These are phyloP conservation scores for Cladosporium sp. DNA, from an alignment of 2,329 filamentous ascomycete genomes.

Conservation along the genomic window DNA sequence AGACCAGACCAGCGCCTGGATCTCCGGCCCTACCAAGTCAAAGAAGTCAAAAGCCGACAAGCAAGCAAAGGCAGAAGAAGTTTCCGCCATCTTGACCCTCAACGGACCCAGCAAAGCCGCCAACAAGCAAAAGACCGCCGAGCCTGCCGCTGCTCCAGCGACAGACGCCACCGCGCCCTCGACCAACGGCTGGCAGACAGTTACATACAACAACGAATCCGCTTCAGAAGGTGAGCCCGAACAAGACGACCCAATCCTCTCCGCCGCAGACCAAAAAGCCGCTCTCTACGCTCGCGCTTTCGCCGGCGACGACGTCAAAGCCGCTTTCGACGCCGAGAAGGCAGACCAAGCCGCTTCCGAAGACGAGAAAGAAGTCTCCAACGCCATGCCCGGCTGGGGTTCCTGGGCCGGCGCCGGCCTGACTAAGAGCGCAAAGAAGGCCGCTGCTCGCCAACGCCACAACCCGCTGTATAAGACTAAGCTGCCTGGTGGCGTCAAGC, in stretches of 20 bases:
- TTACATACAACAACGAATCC: slow-evolving; percentile 39
- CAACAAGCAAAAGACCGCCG: slow-evolving; percentile 25
- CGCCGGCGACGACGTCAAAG: slow-evolving; percentile 80
- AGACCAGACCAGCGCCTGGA: slow-evolving; percentile 24
- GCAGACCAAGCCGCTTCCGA: slow-evolving; percentile 69
- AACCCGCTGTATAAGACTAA: slow-evolving; percentile 60
- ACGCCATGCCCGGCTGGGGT: slow-evolving; percentile 92
- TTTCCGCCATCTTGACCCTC: slow-evolving; percentile 19
- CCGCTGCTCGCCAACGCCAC: slow-evolving; percentile 52
- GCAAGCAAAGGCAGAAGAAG: slow-evolving; percentile 22
- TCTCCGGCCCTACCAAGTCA: slow-evolving; percentile 23
- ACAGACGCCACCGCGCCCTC: not conserved
- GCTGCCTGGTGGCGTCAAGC: slow-evolving; percentile 68
- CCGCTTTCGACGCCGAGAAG: slow-evolving; percentile 81
- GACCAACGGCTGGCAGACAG: slow-evolving; percentile 47
- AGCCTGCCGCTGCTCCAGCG: slow-evolving; percentile 29
- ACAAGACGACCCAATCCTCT: slow-evolving; percentile 28
- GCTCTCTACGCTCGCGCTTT: slow-evolving; percentile 79
- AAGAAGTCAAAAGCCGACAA: slow-evolving; percentile 27
- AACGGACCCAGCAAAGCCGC: slow-evolving; percentile 11
- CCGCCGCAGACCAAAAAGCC: slow-evolving; percentile 51
- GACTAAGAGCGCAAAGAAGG: slow-evolving; percentile 66
- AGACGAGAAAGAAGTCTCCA: slow-evolving; percentile 78
- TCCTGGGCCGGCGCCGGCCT: slow-evolving; percentile 85
- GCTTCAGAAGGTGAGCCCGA: slow-evolving; percentile 30